A percentile compares a stretch with the other conserved stretches of the same genome.
Evolutionary conservation across 1,284 basidiomycete genomes (phyloP).

Genomic region (Puccinia horiana): DNA sequence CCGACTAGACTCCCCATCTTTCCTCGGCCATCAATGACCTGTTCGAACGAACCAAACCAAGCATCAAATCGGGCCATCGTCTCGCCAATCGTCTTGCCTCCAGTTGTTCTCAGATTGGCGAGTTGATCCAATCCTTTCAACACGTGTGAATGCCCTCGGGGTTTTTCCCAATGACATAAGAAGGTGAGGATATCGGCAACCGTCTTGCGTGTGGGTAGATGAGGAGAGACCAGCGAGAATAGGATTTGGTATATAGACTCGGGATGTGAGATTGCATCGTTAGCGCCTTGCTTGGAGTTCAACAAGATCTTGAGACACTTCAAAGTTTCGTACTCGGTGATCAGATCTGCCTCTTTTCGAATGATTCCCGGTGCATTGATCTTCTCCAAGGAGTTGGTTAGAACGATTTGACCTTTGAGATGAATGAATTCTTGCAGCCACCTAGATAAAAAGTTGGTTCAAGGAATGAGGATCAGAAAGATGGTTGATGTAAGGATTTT

Average conservation of each 20-base stretch:
- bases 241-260: constrained; percentile 79
- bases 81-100: constrained; percentile 65
- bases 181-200: constrained; percentile 75
- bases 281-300: constrained; percentile 71
- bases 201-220: constrained; percentile 76
- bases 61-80: constrained; percentile 70
- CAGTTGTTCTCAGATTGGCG: constrained; percentile 66
- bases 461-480: constrained; percentile 7
- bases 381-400: constrained; percentile 76
- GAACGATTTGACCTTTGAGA: constrained; percentile 78
- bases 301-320: constrained; percentile 85
- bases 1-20: constrained; percentile 95
- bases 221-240: constrained; percentile 78
- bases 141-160: constrained; percentile 62
- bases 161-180: constrained; percentile 62
- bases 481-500: neutral
- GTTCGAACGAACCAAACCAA: constrained; percentile 85
- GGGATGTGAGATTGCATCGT: constrained; percentile 76
- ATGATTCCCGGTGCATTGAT: constrained; percentile 63
- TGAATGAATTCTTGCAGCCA: constrained; percentile 79
- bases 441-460: constrained; percentile 61
- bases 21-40: constrained; percentile 77
- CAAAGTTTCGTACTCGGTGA: constrained; percentile 82
- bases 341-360: constrained; percentile 69
- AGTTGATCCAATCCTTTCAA: constrained; percentile 62